Evolutionary conservation across 768 basidiomycete genomes (phyloP).

Genomic region (Sistotremastrum niveocremeum): DNA sequence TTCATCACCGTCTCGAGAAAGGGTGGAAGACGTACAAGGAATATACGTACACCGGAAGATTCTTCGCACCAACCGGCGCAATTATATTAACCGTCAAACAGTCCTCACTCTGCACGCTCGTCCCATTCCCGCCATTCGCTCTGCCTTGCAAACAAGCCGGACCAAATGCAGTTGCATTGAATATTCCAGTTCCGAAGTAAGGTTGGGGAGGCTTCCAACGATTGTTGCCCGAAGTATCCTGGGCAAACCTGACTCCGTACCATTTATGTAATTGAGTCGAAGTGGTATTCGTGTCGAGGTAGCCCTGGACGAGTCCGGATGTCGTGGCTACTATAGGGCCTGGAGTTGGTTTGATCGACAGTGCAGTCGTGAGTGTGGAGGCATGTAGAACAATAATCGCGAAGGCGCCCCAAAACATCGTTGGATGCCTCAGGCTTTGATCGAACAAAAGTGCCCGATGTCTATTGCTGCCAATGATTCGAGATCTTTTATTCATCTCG

Average conservation of each 20-base stretch:
- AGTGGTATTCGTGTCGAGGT: conserved; percentile 10
- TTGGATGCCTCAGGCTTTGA: too few species aligned
- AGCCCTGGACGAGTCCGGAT: conserved; percentile 13
- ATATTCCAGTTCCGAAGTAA: conserved; percentile 1
- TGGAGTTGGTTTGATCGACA: too few species aligned
- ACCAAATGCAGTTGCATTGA: conserved; percentile 12
- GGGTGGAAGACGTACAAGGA: conserved; percentile 8
- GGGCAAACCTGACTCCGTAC: conserved; percentile 12
- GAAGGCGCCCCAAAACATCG: too few species aligned
- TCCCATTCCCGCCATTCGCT: conserved; percentile 12
- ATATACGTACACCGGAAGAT: conserved; percentile 12
- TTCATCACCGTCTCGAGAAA: not conserved
- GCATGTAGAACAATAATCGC: too few species aligned
- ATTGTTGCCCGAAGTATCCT: conserved; percentile 12
- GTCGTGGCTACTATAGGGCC: conserved; percentile 4
- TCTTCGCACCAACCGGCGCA: conserved; percentile 10
- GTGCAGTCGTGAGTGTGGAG: too few species aligned
- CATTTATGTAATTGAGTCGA: conserved; percentile 12
- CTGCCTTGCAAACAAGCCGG: conserved; percentile 14
- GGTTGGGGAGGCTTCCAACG: conserved; percentile 13
- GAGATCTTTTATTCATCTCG: too few species aligned
- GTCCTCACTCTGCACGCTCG: conserved; percentile 13
- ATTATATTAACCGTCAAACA: conserved; percentile 13
- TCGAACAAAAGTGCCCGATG: too few species aligned
- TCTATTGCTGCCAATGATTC: too few species aligned